These are phyloP conservation scores for Stipa capillata DNA, from an alignment of 176 grass and related monocot genomes.

Conservation along the genomic window DNA sequence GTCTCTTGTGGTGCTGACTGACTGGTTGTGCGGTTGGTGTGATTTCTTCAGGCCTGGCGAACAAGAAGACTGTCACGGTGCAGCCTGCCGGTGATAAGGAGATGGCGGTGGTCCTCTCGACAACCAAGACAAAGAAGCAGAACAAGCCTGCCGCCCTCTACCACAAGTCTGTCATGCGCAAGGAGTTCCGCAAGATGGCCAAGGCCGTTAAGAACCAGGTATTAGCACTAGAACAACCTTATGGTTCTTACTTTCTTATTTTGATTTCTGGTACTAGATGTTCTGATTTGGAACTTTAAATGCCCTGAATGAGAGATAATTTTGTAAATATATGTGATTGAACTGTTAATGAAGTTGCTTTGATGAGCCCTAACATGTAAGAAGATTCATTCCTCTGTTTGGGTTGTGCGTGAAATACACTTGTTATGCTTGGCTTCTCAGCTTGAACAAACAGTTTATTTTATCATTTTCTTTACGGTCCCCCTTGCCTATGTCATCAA, in stretches of 20 bases:
- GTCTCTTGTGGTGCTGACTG: not conserved
- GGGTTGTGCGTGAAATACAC: conserved; percentile 29
- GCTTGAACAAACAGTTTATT: not conserved
- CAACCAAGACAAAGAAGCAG: conserved; percentile 61
- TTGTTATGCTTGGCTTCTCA: conserved; percentile 59
- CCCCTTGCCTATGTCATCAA: not conserved
- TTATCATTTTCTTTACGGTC: no score
- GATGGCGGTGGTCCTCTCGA: conserved; percentile 22
- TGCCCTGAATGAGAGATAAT: not conserved
- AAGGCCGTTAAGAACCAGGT: conserved; percentile 72
- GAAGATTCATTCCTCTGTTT: conserved; percentile 1
- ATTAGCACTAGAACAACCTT: not conserved
- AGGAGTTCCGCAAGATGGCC: conserved; percentile 64
- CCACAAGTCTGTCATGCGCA: conserved; percentile 55
- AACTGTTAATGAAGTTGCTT: not conserved
- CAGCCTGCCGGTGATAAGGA: conserved; percentile 37
- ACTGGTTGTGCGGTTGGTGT: not conserved
- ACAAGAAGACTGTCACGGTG: conserved; percentile 54
- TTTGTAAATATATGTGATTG: not conserved
- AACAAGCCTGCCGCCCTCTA: conserved; percentile 44
- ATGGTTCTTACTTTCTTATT: not conserved
- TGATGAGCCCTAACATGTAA: conserved; percentile 45
- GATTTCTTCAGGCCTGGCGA: conserved; percentile 35
- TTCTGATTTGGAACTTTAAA: not conserved
- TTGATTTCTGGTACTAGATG: not conserved